Evolutionary conservation across 1,284 basidiomycete species (phyloP), one percentile per base, ranked within the genome.

Genomic region (Neolentinus lepideus): DNA sequence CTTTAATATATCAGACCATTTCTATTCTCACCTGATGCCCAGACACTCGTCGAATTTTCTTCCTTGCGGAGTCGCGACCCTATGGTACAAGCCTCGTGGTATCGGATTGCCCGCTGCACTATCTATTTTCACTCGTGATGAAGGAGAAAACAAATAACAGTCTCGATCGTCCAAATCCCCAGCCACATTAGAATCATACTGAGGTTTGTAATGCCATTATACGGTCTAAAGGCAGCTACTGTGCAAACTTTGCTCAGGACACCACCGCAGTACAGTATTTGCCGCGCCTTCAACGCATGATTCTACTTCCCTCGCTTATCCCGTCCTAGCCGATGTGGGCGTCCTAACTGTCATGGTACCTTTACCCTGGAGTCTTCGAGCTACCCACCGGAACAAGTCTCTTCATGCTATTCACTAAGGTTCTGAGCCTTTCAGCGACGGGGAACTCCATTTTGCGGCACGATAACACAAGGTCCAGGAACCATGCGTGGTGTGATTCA

Each of bases 391-490:
- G 79, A 0, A 86, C 83, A 0, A 76, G 83, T 57, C 63, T 75
- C n/a, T 78, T 75, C 62, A 81, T 87, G 62, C 48, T 78, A 1
- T 89, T 85, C 85, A 67, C 75, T 0, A 66, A 76, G 0, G 6
- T 80, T 2, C 69, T 67, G 0, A 78, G 77, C 58, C 53, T 87
- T 0, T 69, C 75, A 25, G 60, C 67, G 10, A 71, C 75, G 29
- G 65, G 84, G 36, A 83, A 90, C 63, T 73, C 78, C 1, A 64
- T 86, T 12, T 64, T 84, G 0, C 90, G 87, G 87, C 65, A 70
- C 22, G 70, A 68, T 1, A 80, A 75, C 55, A 58, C 68, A 0
- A 50, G 61, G 0, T 67, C 77, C 58, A 58, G 59, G 10, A 68
- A 71, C 0, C 76, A 76, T 0, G 61, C 72, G 10, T 84, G 76